These are phyloP conservation scores for Tricholomella constricta DNA, from an alignment of 768 basidiomycete genomes.

Conservation along the genomic window DNA sequence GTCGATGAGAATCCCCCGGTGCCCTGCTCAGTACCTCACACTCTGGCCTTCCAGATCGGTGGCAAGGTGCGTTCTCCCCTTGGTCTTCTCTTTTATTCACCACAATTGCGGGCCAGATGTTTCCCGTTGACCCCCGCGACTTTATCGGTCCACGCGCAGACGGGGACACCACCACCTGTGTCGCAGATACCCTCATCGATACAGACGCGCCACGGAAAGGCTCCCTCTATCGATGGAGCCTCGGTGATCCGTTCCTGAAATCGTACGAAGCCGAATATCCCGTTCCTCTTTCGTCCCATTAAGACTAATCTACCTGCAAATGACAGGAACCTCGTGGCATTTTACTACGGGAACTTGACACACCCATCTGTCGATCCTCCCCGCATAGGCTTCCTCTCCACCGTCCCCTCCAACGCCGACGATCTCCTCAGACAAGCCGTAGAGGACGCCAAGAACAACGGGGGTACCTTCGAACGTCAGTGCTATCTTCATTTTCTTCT, in stretches of 20 bases:
- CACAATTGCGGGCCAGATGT: conserved; percentile 36
- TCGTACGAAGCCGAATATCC: conserved; percentile 55
- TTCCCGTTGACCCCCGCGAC: conserved; percentile 73
- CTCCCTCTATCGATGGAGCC: conserved; percentile 66
- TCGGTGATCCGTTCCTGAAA: conserved; percentile 72
- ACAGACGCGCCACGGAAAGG: conserved; percentile 61
- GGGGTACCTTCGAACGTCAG: conserved; percentile 41
- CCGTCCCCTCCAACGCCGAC: conserved; percentile 55
- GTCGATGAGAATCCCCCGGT: conserved; percentile 32
- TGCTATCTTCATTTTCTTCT: neutral
- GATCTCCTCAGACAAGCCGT: conserved; percentile 38
- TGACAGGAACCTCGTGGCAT: conserved; percentile 58
- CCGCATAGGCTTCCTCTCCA: conserved; percentile 66
- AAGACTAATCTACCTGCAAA: neutral
- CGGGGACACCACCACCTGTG: conserved; percentile 45
- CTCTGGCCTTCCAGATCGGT: conserved; percentile 63
- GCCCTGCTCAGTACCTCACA: conserved; percentile 57
- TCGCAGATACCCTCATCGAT: conserved; percentile 53
- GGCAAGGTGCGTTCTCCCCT: conserved; percentile 39
- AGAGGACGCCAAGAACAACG: conserved; percentile 34
- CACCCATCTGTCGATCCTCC: conserved; percentile 69
- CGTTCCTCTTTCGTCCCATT: neutral
- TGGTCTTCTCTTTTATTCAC: neutral
- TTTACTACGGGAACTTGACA: conserved; percentile 72
- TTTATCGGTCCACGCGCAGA: conserved; percentile 47